Evolutionary conservation across 1,284 basidiomycete species (phyloP), one percentile per base, ranked within the genome.

Genomic region (Singerocomus rubriflavus): DNA sequence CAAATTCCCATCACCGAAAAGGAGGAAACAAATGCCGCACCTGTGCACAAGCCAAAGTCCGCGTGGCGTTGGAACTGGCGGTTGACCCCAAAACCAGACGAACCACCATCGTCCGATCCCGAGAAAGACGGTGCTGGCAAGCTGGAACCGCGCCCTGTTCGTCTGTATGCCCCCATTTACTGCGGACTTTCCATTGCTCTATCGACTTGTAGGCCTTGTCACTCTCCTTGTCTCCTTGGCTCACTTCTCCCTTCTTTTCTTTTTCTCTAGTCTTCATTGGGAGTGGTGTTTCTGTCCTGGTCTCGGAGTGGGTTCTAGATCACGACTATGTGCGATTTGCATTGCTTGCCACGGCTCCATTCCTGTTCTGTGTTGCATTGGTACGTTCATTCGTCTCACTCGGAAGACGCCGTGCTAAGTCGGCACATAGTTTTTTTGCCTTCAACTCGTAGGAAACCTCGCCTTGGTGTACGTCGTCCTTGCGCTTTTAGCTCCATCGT

Each of bases 131-230:
- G 76, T 82, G 31, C 41, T 25, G 37, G 63, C 49, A 64, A 62
- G 55, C 64, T 62, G 43, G 72, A 73, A 43, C 62, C 71, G 11
- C 74, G 88, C 8, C 84, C 85, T 0, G 78, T 82, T 44, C 78
- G 84, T 46, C 74, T 91, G 8, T 85, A 88, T 55, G 88, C 88
- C 9, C 85, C 91, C 0, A 62, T 93, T 21, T 90, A 91, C 57
- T 81, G 80, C 31, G 91, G 91, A 26, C 61, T 91, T 3, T 86
- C 85, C 43, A 82, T 77, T 52, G 88, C 75, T 13, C 71, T 84
- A 54, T 77, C 77, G 40, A 76, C 90, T n/a, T 33, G 63, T 80
- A 48, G 88, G 89, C 85, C 44, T 16, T 64, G 26, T 14, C 38
- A 0, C 8, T 67, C 77, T 70, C 7, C 5, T 13, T 43, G 7